phyloP scores from a whole-genome alignment of 2,329 filamentous ascomycete genomes.

The Fusarium succisae region DNA sequence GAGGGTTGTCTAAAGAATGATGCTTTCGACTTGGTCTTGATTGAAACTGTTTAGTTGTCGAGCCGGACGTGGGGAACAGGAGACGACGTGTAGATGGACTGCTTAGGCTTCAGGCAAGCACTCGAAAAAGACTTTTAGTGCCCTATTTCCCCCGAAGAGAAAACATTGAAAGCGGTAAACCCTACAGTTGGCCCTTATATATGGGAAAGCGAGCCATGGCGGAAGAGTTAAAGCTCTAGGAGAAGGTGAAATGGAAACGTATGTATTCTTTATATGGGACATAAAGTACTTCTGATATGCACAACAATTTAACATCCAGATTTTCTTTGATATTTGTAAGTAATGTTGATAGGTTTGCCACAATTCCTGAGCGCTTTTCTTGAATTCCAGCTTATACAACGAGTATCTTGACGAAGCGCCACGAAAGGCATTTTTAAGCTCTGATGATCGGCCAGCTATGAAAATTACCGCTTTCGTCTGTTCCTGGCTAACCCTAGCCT shows the following conservation, averaged over 20 bases:
- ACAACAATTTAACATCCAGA: background rate
- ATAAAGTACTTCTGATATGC: too few relatives aligned
- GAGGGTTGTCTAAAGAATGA: constrained; percentile 8
- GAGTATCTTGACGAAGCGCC: background rate
- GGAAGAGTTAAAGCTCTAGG: background rate
- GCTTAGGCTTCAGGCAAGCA: background rate
- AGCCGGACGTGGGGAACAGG: too few relatives aligned
- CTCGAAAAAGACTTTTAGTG: background rate
- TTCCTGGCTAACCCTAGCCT: background rate
- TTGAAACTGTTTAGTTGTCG: rapidly evolving
- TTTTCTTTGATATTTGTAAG: background rate
- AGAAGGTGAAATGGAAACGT: background rate
- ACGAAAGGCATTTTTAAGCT: background rate
- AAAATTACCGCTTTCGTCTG: background rate
- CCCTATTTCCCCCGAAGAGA: too few relatives aligned
- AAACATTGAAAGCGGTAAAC: too few relatives aligned
- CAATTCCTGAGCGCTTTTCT: background rate
- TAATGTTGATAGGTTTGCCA: background rate
- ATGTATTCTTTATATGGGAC: background rate
- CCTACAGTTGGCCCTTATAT: background rate
- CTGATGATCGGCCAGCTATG: background rate
- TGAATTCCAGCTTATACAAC: background rate
- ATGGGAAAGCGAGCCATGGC: background rate
- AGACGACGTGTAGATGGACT: background rate
- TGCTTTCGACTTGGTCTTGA: background rate